Conservation (phyloP, 345 rosid genomes). For the Eucalyptus urophylla region DNA sequence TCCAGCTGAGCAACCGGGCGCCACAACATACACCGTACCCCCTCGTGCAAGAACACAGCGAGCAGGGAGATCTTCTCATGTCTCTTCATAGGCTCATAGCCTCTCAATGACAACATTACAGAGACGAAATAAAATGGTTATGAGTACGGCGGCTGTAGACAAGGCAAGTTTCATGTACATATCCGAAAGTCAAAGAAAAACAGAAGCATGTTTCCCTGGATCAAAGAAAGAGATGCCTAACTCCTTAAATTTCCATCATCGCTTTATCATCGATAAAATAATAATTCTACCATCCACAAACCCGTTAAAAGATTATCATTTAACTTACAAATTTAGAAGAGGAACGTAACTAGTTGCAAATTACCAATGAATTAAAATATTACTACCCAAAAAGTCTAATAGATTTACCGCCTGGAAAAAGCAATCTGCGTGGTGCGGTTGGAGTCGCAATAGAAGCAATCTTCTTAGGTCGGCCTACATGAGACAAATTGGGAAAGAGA, state of each 20-base stretch:
- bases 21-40: not conserved
- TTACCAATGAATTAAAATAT: not conserved
- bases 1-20: not conserved
- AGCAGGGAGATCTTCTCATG: not conserved
- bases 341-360: not conserved
- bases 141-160: not conserved
- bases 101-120: not conserved
- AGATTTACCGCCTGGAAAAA: not conserved
- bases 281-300: not conserved
- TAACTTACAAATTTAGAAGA: not conserved
- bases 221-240: not conserved
- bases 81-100: not conserved
- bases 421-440: too few relatives aligned
- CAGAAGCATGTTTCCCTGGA: not conserved
- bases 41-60: not conserved
- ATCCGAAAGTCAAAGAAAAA: not conserved
- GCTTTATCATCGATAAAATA: not conserved
- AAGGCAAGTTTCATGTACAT: not conserved
- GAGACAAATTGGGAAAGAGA: too few relatives aligned
- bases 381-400: not conserved
- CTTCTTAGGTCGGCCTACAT: too few relatives aligned
- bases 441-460: too few relatives aligned
- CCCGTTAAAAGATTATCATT: not conserved
- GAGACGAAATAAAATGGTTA: not conserved
- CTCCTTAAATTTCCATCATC: not conserved